Base-by-base conservation (phyloP, 2,329 filamentous ascomycete species). In the Falciphora oryzae region DNA sequence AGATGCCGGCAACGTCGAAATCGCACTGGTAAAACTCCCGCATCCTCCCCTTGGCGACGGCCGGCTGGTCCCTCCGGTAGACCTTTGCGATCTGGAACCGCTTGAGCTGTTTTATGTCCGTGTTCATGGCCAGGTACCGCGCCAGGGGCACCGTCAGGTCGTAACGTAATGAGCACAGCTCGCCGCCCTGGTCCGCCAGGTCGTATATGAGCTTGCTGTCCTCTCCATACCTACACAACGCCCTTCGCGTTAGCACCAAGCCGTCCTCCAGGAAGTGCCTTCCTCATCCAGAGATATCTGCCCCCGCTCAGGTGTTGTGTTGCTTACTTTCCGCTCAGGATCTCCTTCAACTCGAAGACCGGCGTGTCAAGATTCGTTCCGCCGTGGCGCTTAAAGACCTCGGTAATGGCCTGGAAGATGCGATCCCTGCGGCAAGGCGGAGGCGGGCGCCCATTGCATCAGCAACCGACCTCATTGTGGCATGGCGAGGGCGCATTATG, bases 1-100 rank as follows among this genome's bases (percentile, higher is more conserved):
- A 96, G 57, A 80, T 81, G 67, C 93, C 93, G 16, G 93, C 93
- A 78, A 97, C 94, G 75, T 97, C 93, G 73, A 97, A 96, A 78
- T 98, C 94, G 80, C 93, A 97, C 78, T 97, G 93, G 80, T 96
- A 97, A 78, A 97, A 97, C 78, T 97, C 94, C 73, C 94, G 86
- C 90, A 97, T 95, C 64, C 93, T 87, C 63, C 93, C 94, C 75
- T 96, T 95, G 67, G 89, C 91, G 79, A 97, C 92, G 67, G 92
- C 90, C 10, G 69, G 69, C 65, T 70, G 69, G 64, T 71, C 69
- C 59, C 69, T 67, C 44, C 69, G 83, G 79, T 93, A 93, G 63
- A 97, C 93, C 80, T 97, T 97, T 70, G 92, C 93, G 70, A 98
- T 93, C 79, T 97, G 93, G 77, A 96, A 97, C 72, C 94, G 86